These are phyloP conservation scores for Lycium ferocissimum DNA, from an alignment of 257 asterid species.

Conservation along the genomic window DNA sequence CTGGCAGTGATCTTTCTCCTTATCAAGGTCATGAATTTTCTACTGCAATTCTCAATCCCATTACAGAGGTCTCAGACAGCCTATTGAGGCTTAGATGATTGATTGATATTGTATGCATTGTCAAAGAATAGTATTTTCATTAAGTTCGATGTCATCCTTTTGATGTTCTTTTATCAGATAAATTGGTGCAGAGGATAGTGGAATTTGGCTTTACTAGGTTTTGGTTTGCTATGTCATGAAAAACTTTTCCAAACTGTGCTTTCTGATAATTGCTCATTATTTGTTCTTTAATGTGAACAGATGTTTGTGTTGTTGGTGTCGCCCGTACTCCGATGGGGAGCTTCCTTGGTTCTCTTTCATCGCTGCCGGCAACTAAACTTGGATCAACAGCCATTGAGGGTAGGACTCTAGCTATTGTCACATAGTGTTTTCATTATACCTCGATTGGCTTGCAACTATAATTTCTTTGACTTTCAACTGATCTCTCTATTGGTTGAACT, in stretches of 20 bases:
- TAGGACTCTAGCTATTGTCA: constrained; percentile 47
- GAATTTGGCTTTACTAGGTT: constrained; percentile 1
- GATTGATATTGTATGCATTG: neutral
- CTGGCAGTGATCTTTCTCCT: neutral
- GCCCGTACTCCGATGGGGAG: constrained; percentile 98
- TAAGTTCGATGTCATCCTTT: neutral
- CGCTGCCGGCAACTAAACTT: constrained; percentile 89
- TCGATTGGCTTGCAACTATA: neutral
- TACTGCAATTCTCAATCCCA: neutral
- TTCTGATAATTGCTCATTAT: neutral
- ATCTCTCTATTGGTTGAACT: constrained; percentile 30
- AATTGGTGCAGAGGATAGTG: constrained; percentile 19
- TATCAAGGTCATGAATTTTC: neutral
- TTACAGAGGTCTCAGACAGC: constrained; percentile 6
- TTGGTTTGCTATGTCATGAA: neutral
- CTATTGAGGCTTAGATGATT: neutral
- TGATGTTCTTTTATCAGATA: constrained; percentile 18
- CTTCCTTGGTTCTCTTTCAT: constrained; percentile 93
- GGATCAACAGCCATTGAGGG: constrained; percentile 92
- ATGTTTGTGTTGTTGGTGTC: constrained; percentile 97
- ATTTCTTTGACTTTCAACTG: constrained; percentile 19
- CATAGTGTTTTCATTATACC: constrained; percentile 13
- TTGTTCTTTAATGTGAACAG: constrained; percentile 43
- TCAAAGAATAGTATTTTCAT: constrained; percentile 6
- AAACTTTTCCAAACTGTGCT: neutral